A percentile compares a stretch with the other conserved stretches of the same genome.
phyloP scores from a whole-genome alignment of 805 yeast species.

The Metschnikowia cerradonensis region DNA sequence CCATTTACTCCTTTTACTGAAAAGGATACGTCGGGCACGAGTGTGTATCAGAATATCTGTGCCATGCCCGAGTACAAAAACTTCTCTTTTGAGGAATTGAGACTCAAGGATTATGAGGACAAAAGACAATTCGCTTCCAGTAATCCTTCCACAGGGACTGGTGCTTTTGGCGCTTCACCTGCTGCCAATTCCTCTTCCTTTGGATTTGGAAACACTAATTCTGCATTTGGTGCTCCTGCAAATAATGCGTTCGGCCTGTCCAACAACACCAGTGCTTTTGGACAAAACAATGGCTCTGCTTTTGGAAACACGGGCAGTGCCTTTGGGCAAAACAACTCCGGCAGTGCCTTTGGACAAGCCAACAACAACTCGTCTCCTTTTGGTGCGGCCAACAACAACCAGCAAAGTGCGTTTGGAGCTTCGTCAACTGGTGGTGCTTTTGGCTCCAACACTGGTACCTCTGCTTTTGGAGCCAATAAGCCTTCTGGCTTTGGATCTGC shows the following conservation, averaged over 20 bases:
- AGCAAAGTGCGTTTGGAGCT: constrained; percentile 2
- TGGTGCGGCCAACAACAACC: constrained; percentile 12
- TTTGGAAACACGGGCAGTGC: constrained; percentile 3
- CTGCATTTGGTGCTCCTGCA: constrained; percentile 26
- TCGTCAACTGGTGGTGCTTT: constrained; percentile 7
- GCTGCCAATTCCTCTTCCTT: constrained; percentile 9
- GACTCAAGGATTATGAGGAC: constrained; percentile 82
- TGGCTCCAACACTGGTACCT: constrained; percentile 7
- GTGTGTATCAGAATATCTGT: constrained; percentile 64
- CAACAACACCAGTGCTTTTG: constrained; percentile 24
- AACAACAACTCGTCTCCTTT: constrained; percentile 14
- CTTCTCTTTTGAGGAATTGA: constrained; percentile 80
- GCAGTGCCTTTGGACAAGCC: constrained; percentile 14
- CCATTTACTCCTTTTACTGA: constrained; percentile 71
- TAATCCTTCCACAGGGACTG: constrained; percentile 18
- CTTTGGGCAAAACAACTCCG: constrained; percentile 28
- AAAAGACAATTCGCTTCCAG: constrained; percentile 58
- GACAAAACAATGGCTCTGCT: constrained; percentile 14
- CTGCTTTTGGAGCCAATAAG: constrained; percentile 18
- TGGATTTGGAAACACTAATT: constrained; percentile 8
- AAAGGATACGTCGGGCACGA: constrained; percentile 60
- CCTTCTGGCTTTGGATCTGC: constrained; percentile 26
- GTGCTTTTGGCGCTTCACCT: constrained; percentile 20
- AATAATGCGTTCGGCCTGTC: constrained; percentile 35
- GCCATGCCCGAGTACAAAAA: constrained; percentile 89